Conservation (phyloP, 345 rosid genomes). For the Lepidium africanum region DNA sequence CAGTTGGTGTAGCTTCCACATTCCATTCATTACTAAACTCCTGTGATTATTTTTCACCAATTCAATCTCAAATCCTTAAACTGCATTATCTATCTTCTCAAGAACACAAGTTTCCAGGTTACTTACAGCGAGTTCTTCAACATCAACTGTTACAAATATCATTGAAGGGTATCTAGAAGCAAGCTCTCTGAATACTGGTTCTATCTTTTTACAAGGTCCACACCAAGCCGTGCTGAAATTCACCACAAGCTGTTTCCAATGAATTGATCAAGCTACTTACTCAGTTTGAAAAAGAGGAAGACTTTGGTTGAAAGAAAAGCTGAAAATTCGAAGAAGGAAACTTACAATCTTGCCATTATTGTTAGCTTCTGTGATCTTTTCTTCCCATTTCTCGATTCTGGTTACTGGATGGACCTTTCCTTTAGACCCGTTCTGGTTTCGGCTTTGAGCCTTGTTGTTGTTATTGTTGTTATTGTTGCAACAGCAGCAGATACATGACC, state of each 20-base stretch:
- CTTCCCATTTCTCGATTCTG: constrained; percentile 49
- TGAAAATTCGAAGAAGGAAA: not conserved
- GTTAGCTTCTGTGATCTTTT: constrained; percentile 50
- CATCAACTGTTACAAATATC: constrained; percentile 49
- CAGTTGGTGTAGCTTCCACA: constrained; percentile 60
- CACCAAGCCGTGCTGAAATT: constrained; percentile 69
- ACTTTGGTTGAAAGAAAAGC: not conserved
- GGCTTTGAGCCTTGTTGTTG: constrained; percentile 16
- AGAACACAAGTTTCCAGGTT: not conserved
- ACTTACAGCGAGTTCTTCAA: constrained; percentile 62
- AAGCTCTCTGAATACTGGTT: constrained; percentile 39
- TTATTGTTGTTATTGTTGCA: constrained; percentile 11
- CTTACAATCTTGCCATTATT: constrained; percentile 49
- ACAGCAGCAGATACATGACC: constrained; percentile 23
- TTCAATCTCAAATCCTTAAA: not conserved
- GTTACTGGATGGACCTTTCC: constrained; percentile 46
- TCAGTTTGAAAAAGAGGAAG: not conserved
- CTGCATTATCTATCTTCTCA: not conserved
- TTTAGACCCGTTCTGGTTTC: constrained; percentile 28
- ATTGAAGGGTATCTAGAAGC: constrained; percentile 55
- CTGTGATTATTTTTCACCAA: constrained; percentile 25
- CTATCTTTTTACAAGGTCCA: constrained; percentile 52
- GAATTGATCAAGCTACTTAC: not conserved
- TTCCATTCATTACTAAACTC: constrained; percentile 59
- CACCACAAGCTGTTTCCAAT: constrained; percentile 43